Evolutionary conservation across 768 basidiomycete species (phyloP).

Genomic region (Rhodosporidiobolus odoratus): DNA sequence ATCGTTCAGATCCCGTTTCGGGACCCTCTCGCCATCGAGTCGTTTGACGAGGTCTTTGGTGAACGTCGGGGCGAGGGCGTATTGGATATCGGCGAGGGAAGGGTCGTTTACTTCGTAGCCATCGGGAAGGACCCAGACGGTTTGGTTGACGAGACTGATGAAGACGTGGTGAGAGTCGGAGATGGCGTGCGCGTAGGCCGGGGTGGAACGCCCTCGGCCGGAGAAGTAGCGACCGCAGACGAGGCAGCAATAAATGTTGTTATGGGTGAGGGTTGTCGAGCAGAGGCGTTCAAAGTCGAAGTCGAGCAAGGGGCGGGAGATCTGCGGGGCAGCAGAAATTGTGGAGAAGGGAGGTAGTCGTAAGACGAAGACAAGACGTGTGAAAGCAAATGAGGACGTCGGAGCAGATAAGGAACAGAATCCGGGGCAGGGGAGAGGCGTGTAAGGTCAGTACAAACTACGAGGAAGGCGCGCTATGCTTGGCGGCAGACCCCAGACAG

Average conservation of each 20-base stretch:
- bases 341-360: neutral
- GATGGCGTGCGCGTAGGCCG: constrained; percentile 94
- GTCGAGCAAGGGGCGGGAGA: constrained; percentile 82
- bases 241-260: constrained; percentile 95
- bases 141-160: constrained; percentile 76
- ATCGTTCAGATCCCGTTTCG: constrained; percentile 73
- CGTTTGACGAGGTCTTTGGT: constrained; percentile 53
- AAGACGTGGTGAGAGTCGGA: constrained; percentile 98
- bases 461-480: no score
- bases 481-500: no score
- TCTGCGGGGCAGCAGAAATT: constrained; percentile 51
- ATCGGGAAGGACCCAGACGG: constrained; percentile 97
- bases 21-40: constrained; percentile 54
- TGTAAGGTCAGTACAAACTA: no score
- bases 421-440: no score
- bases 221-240: constrained; percentile 99
- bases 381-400: constrained; percentile 3
- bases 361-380: neutral
- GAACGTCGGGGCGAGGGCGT: constrained; percentile 84
- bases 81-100: constrained; percentile 88
- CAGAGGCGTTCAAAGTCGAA: constrained; percentile 99
- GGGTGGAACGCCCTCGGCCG: constrained; percentile 85
- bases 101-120: constrained; percentile 95
- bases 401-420: no score
- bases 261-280: constrained; percentile 90